Base-by-base conservation (phyloP, 2,329 filamentous ascomycete species). In the Westerdykella ornata region DNA sequence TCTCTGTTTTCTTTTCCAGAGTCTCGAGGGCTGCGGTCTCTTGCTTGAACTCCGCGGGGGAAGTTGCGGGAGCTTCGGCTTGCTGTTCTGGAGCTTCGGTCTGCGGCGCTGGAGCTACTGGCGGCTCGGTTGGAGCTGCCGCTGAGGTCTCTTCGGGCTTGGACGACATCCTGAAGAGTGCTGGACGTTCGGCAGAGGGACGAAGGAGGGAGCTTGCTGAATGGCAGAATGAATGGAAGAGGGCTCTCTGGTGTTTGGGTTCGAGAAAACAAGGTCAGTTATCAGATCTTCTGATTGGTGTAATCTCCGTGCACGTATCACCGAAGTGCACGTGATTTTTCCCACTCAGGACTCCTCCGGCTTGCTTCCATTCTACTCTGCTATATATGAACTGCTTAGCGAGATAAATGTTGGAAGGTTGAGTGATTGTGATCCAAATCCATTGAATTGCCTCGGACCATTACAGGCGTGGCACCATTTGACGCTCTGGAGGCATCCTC, bases 211-310 rank as follows among this genome's bases (percentile, higher is more conserved):
- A 28, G 11, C 14, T 16, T 29, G 13, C 17, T 11, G 16, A 28
- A 16, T 26, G 11, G 29, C n/a, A 30, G 35, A 29, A 14, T 16
- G 19, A 37, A n/a, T 32, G 15, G 5, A 18, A 15, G 31, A 35
- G 17, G n/a, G n/a, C 14, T 20, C 8, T 20, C 7, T 16, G 29
- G 9, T n/a, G 14, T n/a, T 41, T 33, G 35, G n/a, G 18, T 9
- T 41, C 35, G 17, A 22, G 16, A 22, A 26, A 30, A 13, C 14
- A 17, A 16, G 19, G 19, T 29, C n/a, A 14, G 37, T 42, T 42
- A 45, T 42, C 35, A 45, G 32, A 39, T 39, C 34, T 34, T 12
- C 34, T 41, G 35, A 44, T 39, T 30, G 17, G 38, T 38, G 41
- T 45, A 34, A 38, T 41, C 38, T 9, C 42, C 38, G 38, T 29